Conservation (phyloP, 2,329 filamentous ascomycete genomes). For the Anthostomella pinea region DNA sequence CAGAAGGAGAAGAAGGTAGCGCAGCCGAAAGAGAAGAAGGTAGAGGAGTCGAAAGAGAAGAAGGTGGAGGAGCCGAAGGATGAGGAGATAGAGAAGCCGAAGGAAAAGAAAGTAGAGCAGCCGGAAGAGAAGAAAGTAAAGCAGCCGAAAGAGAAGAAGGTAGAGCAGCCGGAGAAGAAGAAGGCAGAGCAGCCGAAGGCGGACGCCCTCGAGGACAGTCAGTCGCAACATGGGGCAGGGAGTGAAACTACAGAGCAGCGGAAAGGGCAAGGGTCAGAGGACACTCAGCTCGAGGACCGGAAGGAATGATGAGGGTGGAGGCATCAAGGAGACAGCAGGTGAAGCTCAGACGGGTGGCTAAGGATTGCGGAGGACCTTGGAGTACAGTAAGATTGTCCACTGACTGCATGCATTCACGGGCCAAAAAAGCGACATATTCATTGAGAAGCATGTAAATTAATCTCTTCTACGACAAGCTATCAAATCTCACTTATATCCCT, state of each 20-base stretch:
- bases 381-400: not conserved
- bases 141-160: not conserved
- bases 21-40: slow-evolving; percentile 1
- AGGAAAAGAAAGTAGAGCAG: not conserved
- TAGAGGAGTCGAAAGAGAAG: not conserved
- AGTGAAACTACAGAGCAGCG: no score
- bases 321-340: not conserved
- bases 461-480: no score
- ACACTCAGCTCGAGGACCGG: no score
- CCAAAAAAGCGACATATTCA: no score
- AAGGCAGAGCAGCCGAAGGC: not conserved
- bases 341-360: no score
- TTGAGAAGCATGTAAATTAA: no score
- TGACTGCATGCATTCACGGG: not conserved
- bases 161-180: not conserved
- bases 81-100: not conserved
- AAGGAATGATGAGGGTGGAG: no score
- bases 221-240: no score
- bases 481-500: no score
- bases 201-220: no score
- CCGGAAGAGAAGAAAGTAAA: not conserved
- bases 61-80: not conserved
- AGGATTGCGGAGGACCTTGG: not conserved
- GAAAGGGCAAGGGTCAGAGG: no score
- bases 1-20: not conserved